phyloP scores from a whole-genome alignment of 768 basidiomycete genomes.

The Macrocybe gigantea region DNA sequence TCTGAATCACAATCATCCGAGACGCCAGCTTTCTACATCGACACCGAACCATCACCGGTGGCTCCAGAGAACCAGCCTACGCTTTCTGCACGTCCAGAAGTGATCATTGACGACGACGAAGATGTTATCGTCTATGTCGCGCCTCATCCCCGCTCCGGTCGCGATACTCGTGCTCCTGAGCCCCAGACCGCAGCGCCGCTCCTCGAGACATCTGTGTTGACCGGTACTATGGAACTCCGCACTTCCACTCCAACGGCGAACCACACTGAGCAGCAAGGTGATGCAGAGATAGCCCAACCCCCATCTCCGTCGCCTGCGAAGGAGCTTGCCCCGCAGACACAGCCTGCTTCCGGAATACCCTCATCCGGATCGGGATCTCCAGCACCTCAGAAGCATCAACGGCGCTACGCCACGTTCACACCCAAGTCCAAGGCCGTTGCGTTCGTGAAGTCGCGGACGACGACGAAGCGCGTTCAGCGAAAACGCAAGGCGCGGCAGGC shows the following conservation, averaged over 20 bases:
- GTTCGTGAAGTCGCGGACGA: constrained; percentile 14
- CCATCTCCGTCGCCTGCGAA: not conserved
- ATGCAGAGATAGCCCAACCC: no score
- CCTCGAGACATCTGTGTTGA: constrained; percentile 16
- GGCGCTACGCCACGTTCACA: constrained; percentile 24
- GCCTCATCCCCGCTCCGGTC: constrained; percentile 51
- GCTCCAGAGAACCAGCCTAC: constrained; percentile 5
- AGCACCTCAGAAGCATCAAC: constrained; percentile 16
- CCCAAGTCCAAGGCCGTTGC: constrained; percentile 16
- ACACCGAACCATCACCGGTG: constrained; percentile 28
- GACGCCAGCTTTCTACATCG: constrained; percentile 29
- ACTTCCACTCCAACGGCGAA: constrained; percentile 4
- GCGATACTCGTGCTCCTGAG: constrained; percentile 4
- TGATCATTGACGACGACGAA: constrained; percentile 40
- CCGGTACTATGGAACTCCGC: constrained; percentile 14
- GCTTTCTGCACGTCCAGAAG: constrained; percentile 8
- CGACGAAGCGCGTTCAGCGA: constrained; percentile 16
- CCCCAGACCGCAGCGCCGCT: constrained; percentile 4
- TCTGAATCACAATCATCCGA: constrained; percentile 7
- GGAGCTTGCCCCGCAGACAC: not conserved
- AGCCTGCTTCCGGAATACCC: not conserved
- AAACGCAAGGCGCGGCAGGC: constrained; percentile 18
- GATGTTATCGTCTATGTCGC: constrained; percentile 77
- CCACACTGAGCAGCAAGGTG: no score
- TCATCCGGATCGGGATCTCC: constrained; percentile 1